A percentile compares a stretch with the other conserved stretches of the same genome.
Conservation (phyloP, 345 rosid species). For the Eucalyptus erythrocorys region DNA sequence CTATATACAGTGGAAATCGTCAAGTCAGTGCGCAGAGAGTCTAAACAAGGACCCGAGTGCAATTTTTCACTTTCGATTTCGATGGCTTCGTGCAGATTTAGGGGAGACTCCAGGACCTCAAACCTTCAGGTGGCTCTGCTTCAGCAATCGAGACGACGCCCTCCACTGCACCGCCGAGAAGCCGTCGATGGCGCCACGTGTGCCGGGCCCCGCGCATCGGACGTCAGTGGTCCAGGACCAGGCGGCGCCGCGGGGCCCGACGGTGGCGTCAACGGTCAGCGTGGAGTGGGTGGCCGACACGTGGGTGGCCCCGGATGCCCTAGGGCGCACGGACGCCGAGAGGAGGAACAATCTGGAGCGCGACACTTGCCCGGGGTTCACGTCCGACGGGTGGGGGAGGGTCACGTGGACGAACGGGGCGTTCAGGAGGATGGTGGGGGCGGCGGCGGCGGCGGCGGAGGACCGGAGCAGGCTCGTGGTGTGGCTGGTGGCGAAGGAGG, state of each 20-base stretch:
- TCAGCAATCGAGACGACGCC: not conserved
- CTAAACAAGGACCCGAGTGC: not conserved
- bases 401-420: conserved; percentile 40
- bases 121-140: not conserved
- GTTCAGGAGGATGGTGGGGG: conserved; percentile 17
- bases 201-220: not conserved
- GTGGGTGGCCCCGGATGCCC: conserved; percentile 3
- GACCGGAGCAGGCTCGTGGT: not conserved
- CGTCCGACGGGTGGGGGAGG: conserved; percentile 19
- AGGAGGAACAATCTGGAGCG: conserved; percentile 5
- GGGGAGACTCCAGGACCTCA: not conserved
- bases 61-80: not conserved
- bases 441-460: not conserved
- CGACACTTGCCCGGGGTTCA: conserved; percentile 41
- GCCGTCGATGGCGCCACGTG: not conserved
- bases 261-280: conserved; percentile 20
- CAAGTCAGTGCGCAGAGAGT: not conserved
- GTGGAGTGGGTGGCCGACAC: conserved; percentile 18
- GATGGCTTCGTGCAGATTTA: not conserved
- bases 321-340: conserved; percentile 21
- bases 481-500: not conserved
- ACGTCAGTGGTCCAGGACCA: not conserved
- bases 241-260: not conserved
- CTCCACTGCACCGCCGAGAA: not conserved
- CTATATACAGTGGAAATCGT: not conserved